Evolutionary conservation across 2,329 filamentous ascomycete species (phyloP), one percentile per base, ranked within the genome.

Genomic region (Colletotrichum sp.): DNA sequence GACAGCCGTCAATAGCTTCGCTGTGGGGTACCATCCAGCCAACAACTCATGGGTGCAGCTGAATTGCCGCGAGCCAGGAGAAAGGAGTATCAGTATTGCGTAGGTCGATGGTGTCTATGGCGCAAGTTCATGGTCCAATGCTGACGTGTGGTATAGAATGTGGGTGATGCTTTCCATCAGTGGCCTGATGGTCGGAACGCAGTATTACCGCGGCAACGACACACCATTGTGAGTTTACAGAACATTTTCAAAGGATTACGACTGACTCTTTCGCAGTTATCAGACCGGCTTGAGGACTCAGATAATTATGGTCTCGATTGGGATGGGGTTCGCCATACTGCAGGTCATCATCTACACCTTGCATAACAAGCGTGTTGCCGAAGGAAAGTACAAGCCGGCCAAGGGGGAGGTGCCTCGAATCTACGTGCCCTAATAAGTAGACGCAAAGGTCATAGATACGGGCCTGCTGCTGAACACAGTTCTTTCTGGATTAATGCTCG

Each of bases 31-130:
- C 77, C 89, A 90, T 79, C 89, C 89, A 0, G 84, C 88, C 0
- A 87, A 90, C 72, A 90, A 90, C 80, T 85, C 87, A 0, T 90
- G 88, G 88, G 83, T 89, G 12, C 88, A 90, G 78, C 80, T 90
- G 6, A 91, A 90, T 77, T 90, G 88, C 75, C 82, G 81, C 12
- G 86, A 86, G 28, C 79, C 86, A 0, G 81, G 85, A 9, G 88
- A 90, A 79, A 80, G 88, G 72, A 90, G 87, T 76, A 88, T 90
- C 66, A 84, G 82, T 26, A 86, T 90, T 62, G 88, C 89, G 83
- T 88, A 78, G 77, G 87, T 81, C 9, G 3, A 16, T 2, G 3
- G 1, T 12, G 2, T 28, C 5, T 32, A 7, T 5, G 3, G 8
- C 6, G 7, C 16, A 52, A 21, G 44, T 49, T 15, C 6, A n/a